These are phyloP conservation scores for Collybiopsis luxurians DNA, from an alignment of 768 basidiomycete species.

Conservation along the genomic window DNA sequence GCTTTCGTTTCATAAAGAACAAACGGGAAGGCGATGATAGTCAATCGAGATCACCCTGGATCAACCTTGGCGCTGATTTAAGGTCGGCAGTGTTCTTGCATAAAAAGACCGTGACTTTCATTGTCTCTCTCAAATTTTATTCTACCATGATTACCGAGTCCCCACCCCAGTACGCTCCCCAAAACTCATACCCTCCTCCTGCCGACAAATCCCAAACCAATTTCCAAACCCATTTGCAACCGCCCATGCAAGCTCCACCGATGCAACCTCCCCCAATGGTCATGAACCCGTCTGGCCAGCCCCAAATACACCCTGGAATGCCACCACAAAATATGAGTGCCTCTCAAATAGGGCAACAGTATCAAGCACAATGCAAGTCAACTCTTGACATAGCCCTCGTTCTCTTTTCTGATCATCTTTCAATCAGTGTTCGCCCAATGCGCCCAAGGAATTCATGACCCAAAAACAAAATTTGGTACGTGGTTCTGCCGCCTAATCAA, in stretches of 20 bases:
- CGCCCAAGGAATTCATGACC: conserved; percentile 21
- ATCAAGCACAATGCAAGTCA: conserved; percentile 21
- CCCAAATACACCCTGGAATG: conserved; percentile 7
- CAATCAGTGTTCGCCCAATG: conserved; percentile 22
- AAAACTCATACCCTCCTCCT: neutral
- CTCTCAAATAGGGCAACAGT: conserved; percentile 22
- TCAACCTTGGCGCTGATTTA: no score
- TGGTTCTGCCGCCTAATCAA: no score
- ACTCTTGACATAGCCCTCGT: no score
- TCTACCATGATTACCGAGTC: neutral
- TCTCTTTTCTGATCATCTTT: no score
- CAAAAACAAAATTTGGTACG: conserved; percentile 19
- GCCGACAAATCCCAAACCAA: neutral
- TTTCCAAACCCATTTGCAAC: neutral
- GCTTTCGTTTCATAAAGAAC: no score
- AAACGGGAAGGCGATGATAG: no score
- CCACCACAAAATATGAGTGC: conserved; percentile 7
- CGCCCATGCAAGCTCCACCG: neutral
- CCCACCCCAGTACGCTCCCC: neutral
- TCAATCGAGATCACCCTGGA: no score
- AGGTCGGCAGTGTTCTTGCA: no score
- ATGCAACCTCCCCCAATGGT: neutral
- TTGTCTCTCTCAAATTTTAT: neutral
- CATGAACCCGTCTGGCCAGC: neutral
- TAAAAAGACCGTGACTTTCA: no score